Evolutionary conservation across 371 early-diverging fungal species (phyloP).

Genomic region (Mucor racemosus): DNA sequence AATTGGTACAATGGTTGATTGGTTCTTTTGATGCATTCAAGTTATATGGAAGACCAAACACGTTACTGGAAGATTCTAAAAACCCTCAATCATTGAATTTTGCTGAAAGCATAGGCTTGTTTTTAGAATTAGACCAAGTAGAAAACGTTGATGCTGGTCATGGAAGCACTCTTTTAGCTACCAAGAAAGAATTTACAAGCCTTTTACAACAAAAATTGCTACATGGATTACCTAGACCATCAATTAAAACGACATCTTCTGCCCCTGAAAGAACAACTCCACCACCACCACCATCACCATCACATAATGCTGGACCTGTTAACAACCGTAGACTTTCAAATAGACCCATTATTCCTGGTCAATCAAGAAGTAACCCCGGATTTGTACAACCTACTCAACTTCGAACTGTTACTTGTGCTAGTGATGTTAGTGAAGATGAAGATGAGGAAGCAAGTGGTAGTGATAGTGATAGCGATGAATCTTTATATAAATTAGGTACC

Average conservation of each 20-base stretch:
- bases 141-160: slow-evolving; percentile 29
- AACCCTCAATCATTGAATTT: slow-evolving; percentile 44
- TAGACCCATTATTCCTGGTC: not conserved
- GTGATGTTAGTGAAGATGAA: slow-evolving; percentile 43
- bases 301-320: not conserved
- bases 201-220: slow-evolving; percentile 30
- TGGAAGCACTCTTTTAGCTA: slow-evolving; percentile 22
- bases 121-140: slow-evolving; percentile 40
- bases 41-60: slow-evolving; percentile 54
- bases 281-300: not conserved
- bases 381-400: slow-evolving; percentile 17
- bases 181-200: slow-evolving; percentile 34
- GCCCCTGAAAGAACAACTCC: not conserved
- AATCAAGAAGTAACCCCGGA: slow-evolving; percentile 1
- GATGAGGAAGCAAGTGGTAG: slow-evolving; percentile 34
- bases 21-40: slow-evolving; percentile 55
- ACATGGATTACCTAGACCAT: not conserved
- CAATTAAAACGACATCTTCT: not conserved
- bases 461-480: slow-evolving; percentile 23
- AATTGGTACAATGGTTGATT: slow-evolving; percentile 53
- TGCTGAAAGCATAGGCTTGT: slow-evolving; percentile 36
- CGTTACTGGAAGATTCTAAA: slow-evolving; percentile 34
- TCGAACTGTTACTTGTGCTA: slow-evolving; percentile 41
- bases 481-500: slow-evolving; percentile 13
- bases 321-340: not conserved